A percentile compares a stretch with the other conserved stretches of the same genome.
Evolutionary conservation across 2,329 filamentous ascomycete species (phyloP).

Genomic region (Colletotrichum falcatum): DNA sequence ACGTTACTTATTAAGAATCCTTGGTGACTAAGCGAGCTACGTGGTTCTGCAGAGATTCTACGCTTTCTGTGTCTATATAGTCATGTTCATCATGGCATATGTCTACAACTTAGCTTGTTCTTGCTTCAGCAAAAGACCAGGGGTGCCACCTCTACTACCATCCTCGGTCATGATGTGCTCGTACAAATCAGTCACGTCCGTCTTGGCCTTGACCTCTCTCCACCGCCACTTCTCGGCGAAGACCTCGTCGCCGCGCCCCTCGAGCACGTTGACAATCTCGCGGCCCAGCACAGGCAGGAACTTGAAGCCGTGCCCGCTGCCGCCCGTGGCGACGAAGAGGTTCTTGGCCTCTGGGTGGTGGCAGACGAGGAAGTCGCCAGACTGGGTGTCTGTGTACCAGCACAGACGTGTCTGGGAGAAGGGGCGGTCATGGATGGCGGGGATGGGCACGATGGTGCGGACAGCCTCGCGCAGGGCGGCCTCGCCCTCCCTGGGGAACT

Average conservation of each 20-base stretch:
- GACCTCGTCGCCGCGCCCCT: conserved; percentile 58
- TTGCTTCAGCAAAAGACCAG: conserved; percentile 60
- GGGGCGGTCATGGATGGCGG: conserved; percentile 66
- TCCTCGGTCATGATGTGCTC: conserved; percentile 62
- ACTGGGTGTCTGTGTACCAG: conserved; percentile 82
- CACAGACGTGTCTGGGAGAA: conserved; percentile 74
- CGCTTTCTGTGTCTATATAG: not conserved
- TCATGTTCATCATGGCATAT: not conserved
- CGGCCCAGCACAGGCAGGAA: conserved; percentile 76
- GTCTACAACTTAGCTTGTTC: conserved; percentile 50
- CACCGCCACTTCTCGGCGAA: conserved; percentile 72
- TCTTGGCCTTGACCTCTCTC: conserved; percentile 63
- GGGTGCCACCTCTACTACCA: conserved; percentile 62
- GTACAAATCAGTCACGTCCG: conserved; percentile 53
- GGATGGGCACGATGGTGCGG: conserved; percentile 68
- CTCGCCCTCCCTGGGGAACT: conserved; percentile 71
- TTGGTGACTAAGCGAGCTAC: not conserved
- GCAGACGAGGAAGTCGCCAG: conserved; percentile 77
- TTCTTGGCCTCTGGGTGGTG: conserved; percentile 72
- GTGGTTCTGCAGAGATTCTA: not conserved
- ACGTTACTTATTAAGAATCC: not conserved
- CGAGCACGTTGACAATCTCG: conserved; percentile 68
- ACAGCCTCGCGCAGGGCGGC: conserved; percentile 71
- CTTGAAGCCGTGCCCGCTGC: conserved; percentile 76
- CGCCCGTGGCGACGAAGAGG: conserved; percentile 72